Evolutionary conservation across 2,329 filamentous ascomycete species (phyloP).

Genomic region (Pseudogymnoascus sp.): DNA sequence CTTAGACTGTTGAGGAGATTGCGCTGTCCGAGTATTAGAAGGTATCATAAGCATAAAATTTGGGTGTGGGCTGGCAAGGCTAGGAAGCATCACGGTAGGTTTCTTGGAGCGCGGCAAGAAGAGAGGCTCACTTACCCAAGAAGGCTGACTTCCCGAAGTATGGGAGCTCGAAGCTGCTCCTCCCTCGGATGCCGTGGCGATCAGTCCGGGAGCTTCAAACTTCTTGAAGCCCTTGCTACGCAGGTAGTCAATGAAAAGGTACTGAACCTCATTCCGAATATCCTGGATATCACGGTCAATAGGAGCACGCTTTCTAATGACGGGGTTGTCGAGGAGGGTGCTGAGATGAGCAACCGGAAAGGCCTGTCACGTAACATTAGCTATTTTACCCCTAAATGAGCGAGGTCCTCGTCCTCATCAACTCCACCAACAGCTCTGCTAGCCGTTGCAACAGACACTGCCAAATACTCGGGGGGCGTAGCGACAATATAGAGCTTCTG

Average conservation of each 20-base stretch:
- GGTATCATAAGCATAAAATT: too few species aligned
- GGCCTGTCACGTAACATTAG: conserved; percentile 24
- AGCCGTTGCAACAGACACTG: conserved; percentile 48
- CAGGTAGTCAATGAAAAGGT: conserved; percentile 72
- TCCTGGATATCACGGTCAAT: conserved; percentile 77
- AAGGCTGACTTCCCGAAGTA: conserved; percentile 84
- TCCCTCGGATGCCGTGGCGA: conserved; percentile 79
- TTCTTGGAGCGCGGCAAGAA: neutral
- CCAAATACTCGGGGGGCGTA: conserved; percentile 48
- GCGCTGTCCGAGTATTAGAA: conserved; percentile 31
- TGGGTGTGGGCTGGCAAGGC: too few species aligned
- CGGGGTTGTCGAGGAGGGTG: conserved; percentile 83
- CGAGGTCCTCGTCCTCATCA: conserved; percentile 43
- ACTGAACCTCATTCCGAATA: conserved; percentile 34
- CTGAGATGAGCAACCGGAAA: conserved; percentile 70
- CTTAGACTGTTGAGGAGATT: conserved; percentile 81
- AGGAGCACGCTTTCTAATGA: conserved; percentile 84
- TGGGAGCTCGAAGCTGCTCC: conserved; percentile 76
- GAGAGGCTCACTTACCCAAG: conserved; percentile 37
- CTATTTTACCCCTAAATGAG: neutral
- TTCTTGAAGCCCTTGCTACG: conserved; percentile 65
- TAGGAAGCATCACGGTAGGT: too few species aligned
- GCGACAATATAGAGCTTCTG: conserved; percentile 74
- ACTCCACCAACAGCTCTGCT: conserved; percentile 50
- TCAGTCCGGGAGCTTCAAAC: conserved; percentile 83